Conservation (phyloP, 2,329 filamentous ascomycete genomes). For the Cytospora paraplurivora region DNA sequence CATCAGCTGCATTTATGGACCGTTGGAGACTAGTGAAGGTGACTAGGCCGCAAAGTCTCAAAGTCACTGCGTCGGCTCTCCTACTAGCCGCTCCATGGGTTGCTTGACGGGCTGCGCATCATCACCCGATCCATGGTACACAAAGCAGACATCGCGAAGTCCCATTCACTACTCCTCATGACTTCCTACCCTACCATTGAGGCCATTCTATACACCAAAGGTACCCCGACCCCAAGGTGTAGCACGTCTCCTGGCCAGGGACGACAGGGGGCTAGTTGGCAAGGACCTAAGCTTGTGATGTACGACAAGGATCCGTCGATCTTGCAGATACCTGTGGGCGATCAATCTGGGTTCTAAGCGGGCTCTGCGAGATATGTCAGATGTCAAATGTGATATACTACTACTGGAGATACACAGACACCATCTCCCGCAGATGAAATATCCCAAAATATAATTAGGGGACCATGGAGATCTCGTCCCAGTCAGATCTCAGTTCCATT, state of each 20-base stretch:
- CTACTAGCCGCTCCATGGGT: constrained; percentile 12
- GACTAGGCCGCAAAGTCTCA: constrained; percentile 6
- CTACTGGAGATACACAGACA: constrained; percentile 20
- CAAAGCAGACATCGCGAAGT: constrained; percentile 13
- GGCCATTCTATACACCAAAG: not conserved
- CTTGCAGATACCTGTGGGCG: constrained; percentile 19
- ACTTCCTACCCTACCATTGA: constrained; percentile 10
- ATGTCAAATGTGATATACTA: constrained; percentile 25
- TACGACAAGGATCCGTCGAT: constrained; percentile 21
- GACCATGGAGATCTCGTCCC: constrained; percentile 23
- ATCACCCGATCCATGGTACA: constrained; percentile 8
- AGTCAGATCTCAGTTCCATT: constrained; percentile 15
- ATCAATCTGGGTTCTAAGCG: constrained; percentile 17
- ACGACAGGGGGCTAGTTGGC: constrained; percentile 2
- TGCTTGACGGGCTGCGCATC: constrained; percentile 1
- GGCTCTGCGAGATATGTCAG: constrained; percentile 23
- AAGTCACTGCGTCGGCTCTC: constrained; percentile 15
- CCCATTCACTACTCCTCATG: not conserved
- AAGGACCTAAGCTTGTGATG: constrained; percentile 19
- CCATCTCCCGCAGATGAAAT: constrained; percentile 18
- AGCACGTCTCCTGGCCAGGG: constrained; percentile 9
- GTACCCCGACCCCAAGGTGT: constrained; percentile 8
- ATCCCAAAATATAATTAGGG: constrained; percentile 18
- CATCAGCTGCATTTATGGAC: constrained; percentile 2
- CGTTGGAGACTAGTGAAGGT: constrained; percentile 11